Conservation (phyloP, 2,329 filamentous ascomycete genomes). For the Ilyonectria robusta region DNA sequence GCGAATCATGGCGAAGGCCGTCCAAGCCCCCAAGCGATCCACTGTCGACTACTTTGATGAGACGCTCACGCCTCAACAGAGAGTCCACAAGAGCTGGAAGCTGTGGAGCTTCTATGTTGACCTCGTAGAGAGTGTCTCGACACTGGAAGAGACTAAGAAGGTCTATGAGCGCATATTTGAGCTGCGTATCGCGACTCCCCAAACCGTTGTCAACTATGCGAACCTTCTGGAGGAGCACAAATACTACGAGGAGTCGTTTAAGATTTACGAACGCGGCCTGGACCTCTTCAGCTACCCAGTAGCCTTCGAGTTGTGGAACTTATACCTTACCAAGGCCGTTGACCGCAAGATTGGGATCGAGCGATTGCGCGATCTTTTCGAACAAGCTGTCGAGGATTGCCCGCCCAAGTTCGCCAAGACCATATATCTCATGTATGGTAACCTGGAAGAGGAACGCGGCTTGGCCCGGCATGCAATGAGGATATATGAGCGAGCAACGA, state of each 20-base stretch:
- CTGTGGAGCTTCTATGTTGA: conserved; percentile 99
- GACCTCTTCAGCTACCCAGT: conserved; percentile 99
- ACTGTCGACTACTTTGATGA: conserved; percentile 99
- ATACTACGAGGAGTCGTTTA: conserved; percentile 98
- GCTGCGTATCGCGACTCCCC: conserved; percentile 95
- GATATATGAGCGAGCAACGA: conserved; percentile 97
- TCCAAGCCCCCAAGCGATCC: conserved; percentile 96
- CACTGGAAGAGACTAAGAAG: conserved; percentile 90
- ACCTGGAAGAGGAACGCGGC: conserved; percentile 94
- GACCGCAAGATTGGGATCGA: conserved; percentile 97
- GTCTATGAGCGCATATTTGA: conserved; percentile 99
- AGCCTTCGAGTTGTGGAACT: conserved; percentile 98
- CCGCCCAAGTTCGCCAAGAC: conserved; percentile 97
- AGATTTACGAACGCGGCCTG: conserved; percentile 94
- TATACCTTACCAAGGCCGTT: conserved; percentile 97
- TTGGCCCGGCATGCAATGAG: conserved; percentile 97
- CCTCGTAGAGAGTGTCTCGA: conserved; percentile 93
- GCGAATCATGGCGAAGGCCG: conserved; percentile 96
- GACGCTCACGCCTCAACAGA: conserved; percentile 90
- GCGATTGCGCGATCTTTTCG: conserved; percentile 92
- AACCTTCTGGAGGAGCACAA: conserved; percentile 94
- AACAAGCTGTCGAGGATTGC: conserved; percentile 95
- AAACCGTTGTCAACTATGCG: conserved; percentile 98
- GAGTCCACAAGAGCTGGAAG: conserved; percentile 99
- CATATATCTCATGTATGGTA: conserved; percentile 98